These are phyloP conservation scores for Emericellopsis terricola DNA, from an alignment of 495 filamentous ascomycete species.

Conservation along the genomic window DNA sequence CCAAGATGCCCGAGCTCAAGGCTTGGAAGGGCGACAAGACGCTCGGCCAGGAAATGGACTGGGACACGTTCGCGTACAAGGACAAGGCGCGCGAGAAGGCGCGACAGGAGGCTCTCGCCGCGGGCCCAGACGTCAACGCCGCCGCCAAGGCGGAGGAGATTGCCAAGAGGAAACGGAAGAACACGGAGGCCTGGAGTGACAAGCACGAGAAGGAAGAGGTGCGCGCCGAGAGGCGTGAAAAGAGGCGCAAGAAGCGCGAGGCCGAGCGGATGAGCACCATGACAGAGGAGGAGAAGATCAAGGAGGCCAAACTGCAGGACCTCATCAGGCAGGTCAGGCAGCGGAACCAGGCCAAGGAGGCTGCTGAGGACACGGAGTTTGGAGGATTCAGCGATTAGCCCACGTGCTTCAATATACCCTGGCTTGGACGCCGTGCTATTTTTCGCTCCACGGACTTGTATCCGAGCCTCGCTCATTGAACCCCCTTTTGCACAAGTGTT, in stretches of 20 bases:
- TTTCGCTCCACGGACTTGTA: too few species aligned
- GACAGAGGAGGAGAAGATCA: slow-evolving; percentile 52
- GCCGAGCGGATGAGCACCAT: slow-evolving; percentile 48
- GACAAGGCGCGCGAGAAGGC: slow-evolving; percentile 63
- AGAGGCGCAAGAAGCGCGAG: slow-evolving; percentile 56
- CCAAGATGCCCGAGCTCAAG: slow-evolving; percentile 86
- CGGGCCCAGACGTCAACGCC: slow-evolving; percentile 32
- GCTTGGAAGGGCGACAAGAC: slow-evolving; percentile 48
- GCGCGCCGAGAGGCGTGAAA: slow-evolving; percentile 49
- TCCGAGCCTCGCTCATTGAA: too few species aligned
- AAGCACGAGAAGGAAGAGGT: slow-evolving; percentile 55
- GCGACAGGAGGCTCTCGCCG: slow-evolving; percentile 30
- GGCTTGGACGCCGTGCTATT: too few species aligned
- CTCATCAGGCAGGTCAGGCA: slow-evolving; percentile 56
- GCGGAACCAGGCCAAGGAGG: slow-evolving; percentile 27
- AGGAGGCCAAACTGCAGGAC: slow-evolving; percentile 49
- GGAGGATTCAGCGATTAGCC: slow-evolving; percentile 22
- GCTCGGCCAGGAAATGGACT: slow-evolving; percentile 76
- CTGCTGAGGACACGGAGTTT: slow-evolving; percentile 22
- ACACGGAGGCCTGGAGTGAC: slow-evolving; percentile 61
- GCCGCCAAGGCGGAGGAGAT: slow-evolving; percentile 19
- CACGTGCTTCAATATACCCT: too few species aligned
- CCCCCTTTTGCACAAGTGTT: too few species aligned
- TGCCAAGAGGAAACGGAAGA: slow-evolving; percentile 26
- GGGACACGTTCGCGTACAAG: slow-evolving; percentile 43